Evolutionary conservation across 2,329 filamentous ascomycete species (phyloP).

Genomic region (Aspergillus vadensis): DNA sequence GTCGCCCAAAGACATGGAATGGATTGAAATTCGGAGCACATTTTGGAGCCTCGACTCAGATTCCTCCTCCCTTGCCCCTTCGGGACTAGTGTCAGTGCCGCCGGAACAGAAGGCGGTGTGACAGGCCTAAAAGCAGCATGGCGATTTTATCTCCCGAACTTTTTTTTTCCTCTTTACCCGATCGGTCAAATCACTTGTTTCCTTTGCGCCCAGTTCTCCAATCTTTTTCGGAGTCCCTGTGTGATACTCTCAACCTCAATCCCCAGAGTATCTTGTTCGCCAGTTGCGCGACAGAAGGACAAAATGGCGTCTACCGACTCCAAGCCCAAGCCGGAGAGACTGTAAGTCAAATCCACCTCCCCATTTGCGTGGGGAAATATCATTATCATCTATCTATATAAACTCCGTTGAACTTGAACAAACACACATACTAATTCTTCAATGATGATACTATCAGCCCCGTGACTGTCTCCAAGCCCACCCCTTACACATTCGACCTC

Average conservation of each 20-base stretch:
- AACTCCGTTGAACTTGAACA: background rate
- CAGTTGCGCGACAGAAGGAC: background rate
- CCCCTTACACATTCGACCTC: slow-evolving; percentile 89
- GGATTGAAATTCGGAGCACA: slow-evolving; percentile 25
- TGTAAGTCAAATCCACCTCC: slow-evolving; percentile 36
- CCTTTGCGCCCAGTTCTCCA: slow-evolving; percentile 2
- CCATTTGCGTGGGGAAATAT: background rate
- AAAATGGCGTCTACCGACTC: slow-evolving; percentile 20
- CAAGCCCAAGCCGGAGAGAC: slow-evolving; percentile 41
- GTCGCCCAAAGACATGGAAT: slow-evolving; percentile 25
- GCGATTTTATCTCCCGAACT: slow-evolving; percentile 25
- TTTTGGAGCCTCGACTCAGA: slow-evolving; percentile 25
- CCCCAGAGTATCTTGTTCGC: background rate
- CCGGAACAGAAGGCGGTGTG: slow-evolving; percentile 22
- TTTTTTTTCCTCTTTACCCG: slow-evolving; percentile 11
- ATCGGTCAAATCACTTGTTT: slow-evolving; percentile 17
- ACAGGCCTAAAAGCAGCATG: slow-evolving; percentile 25
- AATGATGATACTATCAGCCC: slow-evolving; percentile 38
- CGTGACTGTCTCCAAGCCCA: slow-evolving; percentile 75
- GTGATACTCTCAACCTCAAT: background rate
- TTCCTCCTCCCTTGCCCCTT: slow-evolving; percentile 23
- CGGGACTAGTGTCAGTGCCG: slow-evolving; percentile 24
- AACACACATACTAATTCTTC: background rate
- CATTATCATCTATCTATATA: background rate
- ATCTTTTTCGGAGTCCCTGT: slow-evolving; percentile 1